These are phyloP conservation scores for Eragrostis nindensis DNA, from an alignment of 176 grass and related monocot species.

Conservation along the genomic window DNA sequence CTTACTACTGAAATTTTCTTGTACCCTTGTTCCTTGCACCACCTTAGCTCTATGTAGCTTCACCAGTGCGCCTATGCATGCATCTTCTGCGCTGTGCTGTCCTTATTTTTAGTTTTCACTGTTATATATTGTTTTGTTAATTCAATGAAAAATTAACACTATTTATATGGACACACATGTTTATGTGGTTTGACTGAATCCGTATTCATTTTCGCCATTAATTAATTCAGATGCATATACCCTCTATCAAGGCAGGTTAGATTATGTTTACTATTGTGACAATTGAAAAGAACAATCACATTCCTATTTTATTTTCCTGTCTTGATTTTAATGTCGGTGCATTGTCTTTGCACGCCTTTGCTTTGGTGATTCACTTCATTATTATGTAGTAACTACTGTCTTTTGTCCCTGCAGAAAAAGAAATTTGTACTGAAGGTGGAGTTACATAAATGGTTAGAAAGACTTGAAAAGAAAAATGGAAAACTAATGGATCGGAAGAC, in stretches of 20 bases:
- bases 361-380: slow-evolving; percentile 18
- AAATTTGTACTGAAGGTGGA: slow-evolving; percentile 79
- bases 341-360: not conserved
- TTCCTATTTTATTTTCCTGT: slow-evolving; percentile 4
- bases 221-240: not conserved
- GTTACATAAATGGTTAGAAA: slow-evolving; percentile 83
- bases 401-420: slow-evolving; percentile 65
- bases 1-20: too few species aligned
- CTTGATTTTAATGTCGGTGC: slow-evolving; percentile 21
- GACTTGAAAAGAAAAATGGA: slow-evolving; percentile 73
- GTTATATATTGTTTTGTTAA: slow-evolving; percentile 2
- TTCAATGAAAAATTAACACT: not conserved
- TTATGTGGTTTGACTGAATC: not conserved
- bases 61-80: not conserved
- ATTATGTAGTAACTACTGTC: slow-evolving; percentile 11
- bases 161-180: not conserved
- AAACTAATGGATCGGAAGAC: slow-evolving; percentile 88
- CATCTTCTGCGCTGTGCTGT: not conserved
- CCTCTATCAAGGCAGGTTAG: too few species aligned
- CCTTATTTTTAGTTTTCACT: slow-evolving; percentile 11
- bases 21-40: too few species aligned
- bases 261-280: not conserved
- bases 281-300: not conserved
- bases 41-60: too few species aligned
- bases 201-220: not conserved